Conservation (phyloP, 306 rosid species). For the Cucurbita pepo region DNA sequence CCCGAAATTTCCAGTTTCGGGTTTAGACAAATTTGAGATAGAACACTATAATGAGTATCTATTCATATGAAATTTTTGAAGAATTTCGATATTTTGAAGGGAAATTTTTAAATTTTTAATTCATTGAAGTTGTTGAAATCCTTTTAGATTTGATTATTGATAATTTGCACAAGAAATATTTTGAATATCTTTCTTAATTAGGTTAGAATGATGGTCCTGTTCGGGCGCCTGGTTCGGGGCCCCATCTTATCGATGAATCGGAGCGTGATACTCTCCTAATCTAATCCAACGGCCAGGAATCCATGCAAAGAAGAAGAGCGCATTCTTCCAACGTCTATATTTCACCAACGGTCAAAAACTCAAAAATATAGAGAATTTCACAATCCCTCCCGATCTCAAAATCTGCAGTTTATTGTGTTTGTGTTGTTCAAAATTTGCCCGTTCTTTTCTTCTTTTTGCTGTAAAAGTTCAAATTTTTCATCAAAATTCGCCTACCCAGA, state of each 20-base stretch:
- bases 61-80: too few species aligned
- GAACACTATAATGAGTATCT: too few species aligned
- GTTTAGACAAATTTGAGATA: too few species aligned
- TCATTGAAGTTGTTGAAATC: too few species aligned
- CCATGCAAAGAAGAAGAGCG: background rate
- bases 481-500: background rate
- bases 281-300: conserved; percentile 25
- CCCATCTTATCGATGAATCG: background rate
- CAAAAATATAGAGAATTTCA: background rate
- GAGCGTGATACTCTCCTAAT: conserved; percentile 9
- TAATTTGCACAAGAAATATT: background rate
- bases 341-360: conserved; percentile 45
- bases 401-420: background rate
- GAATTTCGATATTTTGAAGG: too few species aligned
- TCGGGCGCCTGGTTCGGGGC: background rate
- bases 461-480: background rate
- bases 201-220: background rate
- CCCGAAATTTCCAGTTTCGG: too few species aligned
- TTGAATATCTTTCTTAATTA: background rate
- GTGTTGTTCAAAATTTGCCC: background rate
- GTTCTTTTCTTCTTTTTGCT: background rate
- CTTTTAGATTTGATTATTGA: background rate
- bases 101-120: too few species aligned
- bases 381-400: background rate
- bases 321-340: conserved; percentile 20